Conservation (phyloP, 306 rosid species). For the Trichosanthes cucumerina region DNA sequence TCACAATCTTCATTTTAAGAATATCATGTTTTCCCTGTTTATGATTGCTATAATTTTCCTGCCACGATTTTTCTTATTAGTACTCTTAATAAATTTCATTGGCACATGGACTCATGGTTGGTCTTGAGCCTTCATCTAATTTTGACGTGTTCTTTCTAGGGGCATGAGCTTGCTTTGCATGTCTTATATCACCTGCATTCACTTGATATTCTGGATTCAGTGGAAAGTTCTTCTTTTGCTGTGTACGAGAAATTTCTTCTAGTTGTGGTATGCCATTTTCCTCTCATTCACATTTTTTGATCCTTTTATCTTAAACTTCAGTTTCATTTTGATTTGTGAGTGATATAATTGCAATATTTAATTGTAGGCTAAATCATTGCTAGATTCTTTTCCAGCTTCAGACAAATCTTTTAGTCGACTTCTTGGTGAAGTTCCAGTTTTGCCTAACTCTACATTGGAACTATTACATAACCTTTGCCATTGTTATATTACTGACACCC, state of each 20-base stretch:
- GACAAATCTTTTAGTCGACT: slow-evolving; percentile 93
- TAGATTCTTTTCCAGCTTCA: slow-evolving; percentile 82
- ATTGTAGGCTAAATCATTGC: slow-evolving; percentile 61
- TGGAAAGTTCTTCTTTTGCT: slow-evolving; percentile 37
- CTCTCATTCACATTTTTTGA: slow-evolving; percentile 13
- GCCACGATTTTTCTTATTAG: background rate
- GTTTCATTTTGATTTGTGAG: slow-evolving; percentile 6
- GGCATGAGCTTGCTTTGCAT: slow-evolving; percentile 86
- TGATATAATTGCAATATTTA: slow-evolving; percentile 17
- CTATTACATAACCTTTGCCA: slow-evolving; percentile 70
- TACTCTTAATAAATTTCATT: background rate
- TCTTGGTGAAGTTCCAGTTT: slow-evolving; percentile 85
- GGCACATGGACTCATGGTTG: background rate
- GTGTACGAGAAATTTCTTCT: slow-evolving; percentile 77
- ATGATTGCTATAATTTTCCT: background rate
- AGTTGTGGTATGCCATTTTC: slow-evolving; percentile 59
- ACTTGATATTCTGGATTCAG: slow-evolving; percentile 42
- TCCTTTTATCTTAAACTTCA: background rate
- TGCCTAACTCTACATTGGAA: slow-evolving; percentile 67
- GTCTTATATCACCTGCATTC: slow-evolving; percentile 78
- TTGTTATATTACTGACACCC: slow-evolving; percentile 49
- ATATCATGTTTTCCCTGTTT: background rate
- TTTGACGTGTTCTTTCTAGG: slow-evolving; percentile 44
- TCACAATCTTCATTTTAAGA: background rate
- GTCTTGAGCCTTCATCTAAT: background rate